Evolutionary conservation across 805 yeast species (phyloP), one percentile per base, ranked within the genome.

Genomic region (Cyberlindnera galapagoensis): DNA sequence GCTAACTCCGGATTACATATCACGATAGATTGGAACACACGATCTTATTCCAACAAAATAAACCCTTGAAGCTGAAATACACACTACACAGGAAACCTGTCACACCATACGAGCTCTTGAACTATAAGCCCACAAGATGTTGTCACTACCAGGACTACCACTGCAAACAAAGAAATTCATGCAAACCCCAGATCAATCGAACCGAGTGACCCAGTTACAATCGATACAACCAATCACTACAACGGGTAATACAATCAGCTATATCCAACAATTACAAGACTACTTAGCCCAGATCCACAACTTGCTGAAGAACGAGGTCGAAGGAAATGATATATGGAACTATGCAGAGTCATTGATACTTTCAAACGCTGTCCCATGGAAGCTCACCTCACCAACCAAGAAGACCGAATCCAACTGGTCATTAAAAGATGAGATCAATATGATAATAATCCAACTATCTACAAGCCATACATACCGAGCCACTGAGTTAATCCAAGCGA

Each of bases 401-500:
- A 19, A n/a, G 21, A 16, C 6, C 7, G 20, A n/a, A n/a, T n/a
- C n/a, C n/a, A n/a, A n/a, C n/a, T 50, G 55, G 55, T 27, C 36
- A 0, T 18, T 50, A 8, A 21, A 30, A 3, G 39, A 47, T 27
- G 55, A 50, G 24, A 34, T 50, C 7, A 30, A 35, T 4, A 26
- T 40, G 4, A 16, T 15, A 11, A 11, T 17, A 15, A n/a, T 9
- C 7, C 31, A 28, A 16, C 19, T 28, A 10, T 21, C 31, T 6
- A 12, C 22, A 9, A 26, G 12, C 4, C 9, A 13, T 11, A 18
- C 10, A 9, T 7, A 9, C 10, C 15, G 31, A n/a, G 25, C 26
- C 25, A n/a, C 10, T 21, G 31, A 22, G 20, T 10, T 16, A 6
- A 21, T 13, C 11, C 12, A n/a, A 13, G 5, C 12, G 13, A 3